Evolutionary conservation across 1,284 basidiomycete species (phyloP), one percentile per base, ranked within the genome.

Genomic region (Ganoderma multipileum): DNA sequence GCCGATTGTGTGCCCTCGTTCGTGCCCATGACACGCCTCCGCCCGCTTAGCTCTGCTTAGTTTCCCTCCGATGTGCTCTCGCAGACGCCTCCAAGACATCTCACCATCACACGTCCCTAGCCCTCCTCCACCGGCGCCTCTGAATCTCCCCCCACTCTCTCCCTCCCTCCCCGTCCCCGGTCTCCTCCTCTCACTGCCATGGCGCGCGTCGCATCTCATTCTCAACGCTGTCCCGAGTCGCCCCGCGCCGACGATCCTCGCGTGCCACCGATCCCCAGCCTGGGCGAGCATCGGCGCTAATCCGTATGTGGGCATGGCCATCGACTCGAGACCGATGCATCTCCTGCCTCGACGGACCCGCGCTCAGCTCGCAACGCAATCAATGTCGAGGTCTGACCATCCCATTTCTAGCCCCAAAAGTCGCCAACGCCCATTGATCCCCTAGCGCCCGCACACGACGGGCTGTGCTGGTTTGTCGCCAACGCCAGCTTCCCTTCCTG

Each of bases 311-410:
- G n/a, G n/a, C n/a, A n/a, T n/a, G n/a, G n/a, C n/a, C n/a, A n/a
- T n/a, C n/a, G n/a, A 66, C 42, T 69, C 66, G 58, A 42, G 64
- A 39, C n/a, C 57, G 67, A 65, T 59, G 38, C 67, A 65, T 67
- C 65, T 72, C 71, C 71, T 67, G 70, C 65, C 63, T 70, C 69
- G 62, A 61, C 71, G 71, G 71, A 72, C 50, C 71, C 66, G 61
- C 41, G n/a, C 33, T 23, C 42, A 44, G 42, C 42, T n/a, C 42
- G 20, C 44, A 28, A 55, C 59, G 42, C 66, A 52, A 69, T 70
- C 71, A 66, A 63, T 63, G 47, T 33, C 64, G 62, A 68, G 67
- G 20, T 33, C 55, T 47, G 39, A 26, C 58, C 58, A 59, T 57
- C 33, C 58, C 58, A 59, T 59, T 39, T 39, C 38, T 38, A 59